Evolutionary conservation across 1,139 yeast species (phyloP).

Genomic region (Hemisphaericaspora lyxosophila): DNA sequence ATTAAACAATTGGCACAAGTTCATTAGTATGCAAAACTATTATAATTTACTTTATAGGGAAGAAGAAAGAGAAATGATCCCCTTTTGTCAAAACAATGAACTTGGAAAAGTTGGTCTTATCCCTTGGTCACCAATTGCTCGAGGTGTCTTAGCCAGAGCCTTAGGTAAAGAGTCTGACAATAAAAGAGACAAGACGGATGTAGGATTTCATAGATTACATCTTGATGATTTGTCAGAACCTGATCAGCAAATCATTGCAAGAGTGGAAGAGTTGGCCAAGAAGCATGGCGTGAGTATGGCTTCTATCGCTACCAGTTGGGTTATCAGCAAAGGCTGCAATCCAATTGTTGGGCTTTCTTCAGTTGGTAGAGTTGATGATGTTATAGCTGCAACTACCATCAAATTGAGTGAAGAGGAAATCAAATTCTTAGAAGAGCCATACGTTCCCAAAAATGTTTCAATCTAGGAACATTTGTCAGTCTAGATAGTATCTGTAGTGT

Average conservation of each 20-base stretch:
- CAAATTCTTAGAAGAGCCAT: conserved; percentile 50
- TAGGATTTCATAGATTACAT: conserved; percentile 7
- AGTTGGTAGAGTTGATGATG: conserved; percentile 53
- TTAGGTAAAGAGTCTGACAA: conserved; percentile 7
- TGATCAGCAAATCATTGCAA: conserved; percentile 40
- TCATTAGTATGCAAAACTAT: conserved; percentile 57
- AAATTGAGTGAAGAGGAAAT: conserved; percentile 47
- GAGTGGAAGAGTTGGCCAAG: conserved; percentile 54
- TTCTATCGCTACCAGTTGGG: conserved; percentile 55
- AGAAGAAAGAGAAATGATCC: conserved; percentile 60
- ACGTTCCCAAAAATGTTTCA: conserved; percentile 15
- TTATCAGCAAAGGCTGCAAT: conserved; percentile 44
- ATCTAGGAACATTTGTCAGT: too few relatives aligned
- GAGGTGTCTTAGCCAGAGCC: conserved; percentile 48
- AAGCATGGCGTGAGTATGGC: conserved; percentile 51
- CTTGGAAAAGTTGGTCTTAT: conserved; percentile 45
- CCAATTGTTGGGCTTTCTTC: conserved; percentile 59
- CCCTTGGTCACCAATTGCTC: conserved; percentile 53
- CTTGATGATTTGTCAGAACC: conserved; percentile 9
- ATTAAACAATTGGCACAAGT: conserved; percentile 50
- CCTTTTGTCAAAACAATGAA: conserved; percentile 41
- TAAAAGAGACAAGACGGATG: conserved; percentile 9
- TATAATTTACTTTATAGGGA: conserved; percentile 56
- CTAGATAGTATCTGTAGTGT: too few relatives aligned
- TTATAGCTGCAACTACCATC: conserved; percentile 42